Conservation (phyloP, 371 early-diverging fungal species). For the Saksenaea vasiformis region DNA sequence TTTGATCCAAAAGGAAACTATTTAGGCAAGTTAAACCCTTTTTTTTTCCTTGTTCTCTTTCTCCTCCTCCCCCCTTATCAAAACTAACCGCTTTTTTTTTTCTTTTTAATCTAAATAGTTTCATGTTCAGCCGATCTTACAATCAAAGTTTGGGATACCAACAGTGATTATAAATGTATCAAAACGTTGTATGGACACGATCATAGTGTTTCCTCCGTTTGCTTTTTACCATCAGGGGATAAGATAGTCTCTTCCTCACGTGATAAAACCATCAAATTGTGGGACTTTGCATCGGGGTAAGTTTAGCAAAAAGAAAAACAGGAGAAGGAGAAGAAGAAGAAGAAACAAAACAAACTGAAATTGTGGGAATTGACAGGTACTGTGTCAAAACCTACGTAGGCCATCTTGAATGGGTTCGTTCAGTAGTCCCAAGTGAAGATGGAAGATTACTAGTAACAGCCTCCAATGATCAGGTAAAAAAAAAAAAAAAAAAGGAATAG, state of each 20-base stretch:
- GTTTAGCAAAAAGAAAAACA: too few species aligned
- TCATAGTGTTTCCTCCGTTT: conserved; percentile 86
- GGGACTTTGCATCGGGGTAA: conserved; percentile 86
- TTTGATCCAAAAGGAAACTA: conserved; percentile 82
- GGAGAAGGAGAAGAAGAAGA: too few species aligned
- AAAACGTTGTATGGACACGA: conserved; percentile 91
- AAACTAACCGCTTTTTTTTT: not conserved
- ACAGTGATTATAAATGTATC: conserved; percentile 84
- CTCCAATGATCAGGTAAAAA: conserved; percentile 83
- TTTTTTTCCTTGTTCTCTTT: conserved; percentile 4
- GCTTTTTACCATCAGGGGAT: conserved; percentile 75
- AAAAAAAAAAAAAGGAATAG: not conserved
- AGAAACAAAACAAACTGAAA: not conserved
- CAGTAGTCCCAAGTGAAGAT: conserved; percentile 69
- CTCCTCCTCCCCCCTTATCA: too few species aligned
- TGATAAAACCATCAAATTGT: conserved; percentile 87
- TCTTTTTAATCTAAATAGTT: conserved; percentile 37
- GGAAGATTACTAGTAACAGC: conserved; percentile 72
- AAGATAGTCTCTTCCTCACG: conserved; percentile 83
- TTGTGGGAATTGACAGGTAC: conserved; percentile 50
- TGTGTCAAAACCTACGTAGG: conserved; percentile 80
- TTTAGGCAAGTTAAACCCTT: conserved; percentile 46
- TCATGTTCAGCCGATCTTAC: conserved; percentile 90
- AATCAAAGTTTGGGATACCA: conserved; percentile 88
- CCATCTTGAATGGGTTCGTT: conserved; percentile 89